Evolutionary conservation across 1,139 yeast species (phyloP), one percentile per base, ranked within the genome.

Genomic region (Protomyces arabidopsidicola): DNA sequence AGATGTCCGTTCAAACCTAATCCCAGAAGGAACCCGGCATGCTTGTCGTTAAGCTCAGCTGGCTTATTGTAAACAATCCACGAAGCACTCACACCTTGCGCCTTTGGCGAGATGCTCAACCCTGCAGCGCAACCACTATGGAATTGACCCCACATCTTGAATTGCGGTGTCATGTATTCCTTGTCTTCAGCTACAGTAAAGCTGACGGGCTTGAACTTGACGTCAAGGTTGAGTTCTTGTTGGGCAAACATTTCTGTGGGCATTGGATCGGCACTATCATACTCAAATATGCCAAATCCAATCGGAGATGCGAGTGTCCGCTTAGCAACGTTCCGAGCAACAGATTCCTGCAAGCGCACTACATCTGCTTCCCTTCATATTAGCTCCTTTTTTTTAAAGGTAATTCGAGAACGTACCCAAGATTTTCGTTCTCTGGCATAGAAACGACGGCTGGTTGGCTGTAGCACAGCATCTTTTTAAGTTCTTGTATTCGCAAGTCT

Each of bases 111-210:
- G 5, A 91, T 84, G 64, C 88, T 85, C 60, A 95, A 75, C 0
- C 97, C 98, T 0, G 95, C 82, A 1, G 96, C 85, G 0, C 86
- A 96, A 12, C 99, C 99, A 70, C 88, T 88, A 70, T 93, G 97
- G 72, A 93, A 95, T 67, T 84, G 83, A 0, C 96, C 97, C 97
- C 97, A 91, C 55, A 85, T 84, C 27, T 82, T 72, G 3, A 81
- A 75, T 18, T 78, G 81, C 3, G 79, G 77, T 16, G 83, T 79
- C 9, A 88, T 73, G 0, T 81, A 72, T 1, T 82, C 84, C 65
- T 81, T 83, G 2, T 86, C 85, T 2, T 85, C 75, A 0, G 85
- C 79, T 1, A 89, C 82, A 34, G 85, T 87, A 2, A 84, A 80
- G 75, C 85, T 84, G 53, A 80, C 80, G 0, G 97, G 96, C 18